These are phyloP conservation scores for Cordyceps tenuipes DNA, from an alignment of 2,329 filamentous ascomycete genomes.

Conservation along the genomic window DNA sequence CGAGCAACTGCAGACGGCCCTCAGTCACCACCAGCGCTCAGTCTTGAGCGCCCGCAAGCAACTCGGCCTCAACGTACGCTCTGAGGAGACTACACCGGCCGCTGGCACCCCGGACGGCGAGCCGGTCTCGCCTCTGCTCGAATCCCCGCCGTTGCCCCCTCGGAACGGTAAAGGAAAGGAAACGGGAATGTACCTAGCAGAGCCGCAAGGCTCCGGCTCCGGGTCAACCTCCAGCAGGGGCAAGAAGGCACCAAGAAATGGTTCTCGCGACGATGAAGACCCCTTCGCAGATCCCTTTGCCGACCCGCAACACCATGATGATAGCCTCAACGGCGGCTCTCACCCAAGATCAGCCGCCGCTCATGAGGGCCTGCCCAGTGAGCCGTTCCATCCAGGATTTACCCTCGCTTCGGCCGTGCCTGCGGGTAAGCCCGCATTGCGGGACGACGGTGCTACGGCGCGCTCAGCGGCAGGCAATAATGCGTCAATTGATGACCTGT, in stretches of 20 bases:
- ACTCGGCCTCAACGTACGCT: constrained; percentile 31
- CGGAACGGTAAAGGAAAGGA: constrained; percentile 29
- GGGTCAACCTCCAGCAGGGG: constrained; percentile 14
- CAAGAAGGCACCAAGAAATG: constrained; percentile 15
- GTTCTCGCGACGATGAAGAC: constrained; percentile 16
- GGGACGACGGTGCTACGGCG: neutral
- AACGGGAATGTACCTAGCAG: constrained; percentile 12
- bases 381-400: constrained; percentile 33
- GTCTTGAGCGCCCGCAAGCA: constrained; percentile 56
- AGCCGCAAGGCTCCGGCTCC: constrained; percentile 20
- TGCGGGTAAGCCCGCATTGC: neutral
- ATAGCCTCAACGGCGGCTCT: neutral
- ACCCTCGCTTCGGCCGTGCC: constrained; percentile 10
- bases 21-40: constrained; percentile 78
- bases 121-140: constrained; percentile 3
- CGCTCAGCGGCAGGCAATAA: neutral
- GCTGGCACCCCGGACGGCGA: neutral
- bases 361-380: constrained; percentile 22
- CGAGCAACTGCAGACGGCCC: constrained; percentile 74
- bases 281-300: constrained; percentile 28
- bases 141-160: constrained; percentile 12
- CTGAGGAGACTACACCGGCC: constrained; percentile 21
- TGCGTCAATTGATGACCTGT: constrained; percentile 6
- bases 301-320: constrained; percentile 20
- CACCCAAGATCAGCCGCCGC: neutral